These are phyloP conservation scores for Boehmeria nivea DNA, from an alignment of 306 rosid genomes.

Conservation along the genomic window DNA sequence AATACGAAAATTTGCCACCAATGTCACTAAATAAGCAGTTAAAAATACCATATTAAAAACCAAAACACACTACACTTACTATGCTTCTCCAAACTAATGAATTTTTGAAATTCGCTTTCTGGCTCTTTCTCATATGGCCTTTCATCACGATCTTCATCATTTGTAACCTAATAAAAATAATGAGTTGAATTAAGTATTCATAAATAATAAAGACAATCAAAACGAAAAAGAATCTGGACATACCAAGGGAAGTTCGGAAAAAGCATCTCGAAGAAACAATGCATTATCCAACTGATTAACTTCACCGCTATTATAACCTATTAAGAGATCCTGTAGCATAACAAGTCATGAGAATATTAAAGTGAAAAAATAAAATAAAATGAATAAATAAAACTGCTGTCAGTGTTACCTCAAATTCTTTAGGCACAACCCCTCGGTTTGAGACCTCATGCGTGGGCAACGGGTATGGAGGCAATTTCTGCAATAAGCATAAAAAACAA, in stretches of 20 bases:
- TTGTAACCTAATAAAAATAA: constrained; percentile 39
- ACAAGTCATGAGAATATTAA: background rate
- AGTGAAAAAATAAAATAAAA: no score
- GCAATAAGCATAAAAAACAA: constrained; percentile 7
- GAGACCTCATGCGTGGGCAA: constrained; percentile 79
- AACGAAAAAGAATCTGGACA: background rate
- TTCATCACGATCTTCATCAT: constrained; percentile 45
- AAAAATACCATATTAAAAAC: no score
- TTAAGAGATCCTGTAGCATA: constrained; percentile 41
- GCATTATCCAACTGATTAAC: constrained; percentile 27
- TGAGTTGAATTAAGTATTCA: background rate
- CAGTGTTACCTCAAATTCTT: constrained; percentile 65
- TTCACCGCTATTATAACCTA: constrained; percentile 52
- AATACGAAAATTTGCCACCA: no score
- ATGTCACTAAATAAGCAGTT: no score
- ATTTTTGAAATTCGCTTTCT: constrained; percentile 50
- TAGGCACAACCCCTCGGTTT: constrained; percentile 59
- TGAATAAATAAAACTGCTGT: no score
- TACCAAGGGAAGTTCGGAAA: constrained; percentile 77
- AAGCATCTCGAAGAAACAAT: constrained; percentile 60
- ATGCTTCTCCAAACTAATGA: constrained; percentile 41
- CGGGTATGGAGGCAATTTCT: constrained; percentile 77
- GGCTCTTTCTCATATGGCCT: constrained; percentile 38
- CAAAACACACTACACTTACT: constrained; percentile 32
- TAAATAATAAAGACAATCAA: background rate